Conservation (phyloP, 2,329 filamentous ascomycete species). For the Clarireedia monteithiana region DNA sequence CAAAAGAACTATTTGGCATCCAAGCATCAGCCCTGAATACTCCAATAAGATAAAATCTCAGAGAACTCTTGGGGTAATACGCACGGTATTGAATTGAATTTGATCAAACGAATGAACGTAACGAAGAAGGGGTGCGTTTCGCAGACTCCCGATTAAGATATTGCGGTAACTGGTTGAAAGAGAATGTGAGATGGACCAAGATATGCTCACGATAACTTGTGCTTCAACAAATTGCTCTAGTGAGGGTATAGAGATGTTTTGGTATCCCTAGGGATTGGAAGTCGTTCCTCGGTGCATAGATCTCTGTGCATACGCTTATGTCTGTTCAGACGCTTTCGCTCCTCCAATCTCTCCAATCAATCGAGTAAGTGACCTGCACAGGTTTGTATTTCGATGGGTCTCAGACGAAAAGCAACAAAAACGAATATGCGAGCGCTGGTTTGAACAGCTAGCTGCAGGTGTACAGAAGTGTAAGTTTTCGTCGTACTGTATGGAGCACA, state of each 20-base stretch:
- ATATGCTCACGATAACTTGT: background rate
- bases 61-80: constrained; percentile 4
- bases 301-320: background rate
- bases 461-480: background rate
- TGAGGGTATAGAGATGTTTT: constrained; percentile 2
- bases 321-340: background rate
- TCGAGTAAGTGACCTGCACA: constrained; percentile 8
- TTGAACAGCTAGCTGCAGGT: background rate
- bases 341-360: background rate
- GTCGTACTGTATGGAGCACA: too few species aligned
- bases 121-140: constrained; percentile 1
- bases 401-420: background rate
- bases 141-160: background rate
- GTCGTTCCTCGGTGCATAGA: constrained; percentile 5
- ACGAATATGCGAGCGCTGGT: background rate
- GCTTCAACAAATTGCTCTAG: background rate
- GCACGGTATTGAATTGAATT: background rate
- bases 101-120: constrained; percentile 1
- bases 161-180: background rate
- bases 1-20: background rate
- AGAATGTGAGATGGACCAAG: background rate
- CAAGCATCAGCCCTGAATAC: constrained; percentile 9
- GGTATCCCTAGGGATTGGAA: constrained; percentile 4
- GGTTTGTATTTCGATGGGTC: background rate
- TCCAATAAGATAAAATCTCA: background rate